Conservation (phyloP, 352 stramenopile species). For the Pythium diclinum region DNA sequence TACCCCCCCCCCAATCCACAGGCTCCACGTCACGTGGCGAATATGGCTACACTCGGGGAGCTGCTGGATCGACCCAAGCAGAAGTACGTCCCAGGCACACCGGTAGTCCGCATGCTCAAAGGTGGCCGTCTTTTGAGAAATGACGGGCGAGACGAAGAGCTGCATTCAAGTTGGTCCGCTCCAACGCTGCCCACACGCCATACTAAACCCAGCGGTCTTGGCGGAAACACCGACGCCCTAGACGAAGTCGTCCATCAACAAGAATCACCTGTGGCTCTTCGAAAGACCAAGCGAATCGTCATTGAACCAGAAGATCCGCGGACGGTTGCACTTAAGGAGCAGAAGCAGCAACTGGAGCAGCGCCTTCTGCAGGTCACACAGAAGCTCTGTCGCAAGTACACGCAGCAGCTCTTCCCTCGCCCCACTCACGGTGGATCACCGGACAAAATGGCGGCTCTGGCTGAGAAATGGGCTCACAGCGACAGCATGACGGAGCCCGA, state of each 20-base stretch:
- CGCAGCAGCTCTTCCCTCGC: slow-evolving; percentile 41
- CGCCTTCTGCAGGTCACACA: slow-evolving; percentile 57
- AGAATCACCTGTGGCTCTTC: slow-evolving; percentile 6
- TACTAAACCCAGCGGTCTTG: neutral
- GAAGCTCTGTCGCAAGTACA: slow-evolving; percentile 75
- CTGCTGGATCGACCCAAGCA: slow-evolving; percentile 27
- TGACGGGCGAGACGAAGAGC: slow-evolving; percentile 27
- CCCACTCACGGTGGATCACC: slow-evolving; percentile 20
- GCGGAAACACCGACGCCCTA: slow-evolving; percentile 7
- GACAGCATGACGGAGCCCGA: slow-evolving; percentile 35
- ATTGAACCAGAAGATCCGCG: slow-evolving; percentile 23
- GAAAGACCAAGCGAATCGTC: neutral
- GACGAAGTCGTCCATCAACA: slow-evolving; percentile 5
- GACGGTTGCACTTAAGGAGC: slow-evolving; percentile 25
- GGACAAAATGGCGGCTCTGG: slow-evolving; percentile 38
- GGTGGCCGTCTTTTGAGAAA: slow-evolving; percentile 39
- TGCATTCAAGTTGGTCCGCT: slow-evolving; percentile 24
- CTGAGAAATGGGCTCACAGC: slow-evolving; percentile 43
- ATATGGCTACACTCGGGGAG: slow-evolving; percentile 45
- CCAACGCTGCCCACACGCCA: neutral
- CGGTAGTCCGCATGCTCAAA: slow-evolving; percentile 37
- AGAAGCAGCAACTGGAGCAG: slow-evolving; percentile 40
- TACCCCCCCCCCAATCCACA: neutral
- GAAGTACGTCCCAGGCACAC: slow-evolving; percentile 37
- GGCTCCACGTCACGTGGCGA: slow-evolving; percentile 11